Evolutionary conservation across 371 early-diverging fungal genomes (phyloP).

Genomic region (Mucor sp.): DNA sequence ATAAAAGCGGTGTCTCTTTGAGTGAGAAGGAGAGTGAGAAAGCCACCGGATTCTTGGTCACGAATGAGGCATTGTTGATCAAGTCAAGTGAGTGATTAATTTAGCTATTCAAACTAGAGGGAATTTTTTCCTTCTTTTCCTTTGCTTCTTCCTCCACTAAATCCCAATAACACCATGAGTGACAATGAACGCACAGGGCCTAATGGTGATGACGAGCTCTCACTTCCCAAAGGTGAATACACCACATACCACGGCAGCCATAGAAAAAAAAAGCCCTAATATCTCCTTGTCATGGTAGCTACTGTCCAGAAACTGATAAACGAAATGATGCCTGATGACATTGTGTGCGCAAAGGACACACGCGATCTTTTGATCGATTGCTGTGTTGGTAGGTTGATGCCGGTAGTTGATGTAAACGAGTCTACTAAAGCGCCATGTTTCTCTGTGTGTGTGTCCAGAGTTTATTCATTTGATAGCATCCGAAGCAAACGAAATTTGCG

Average conservation of each 20-base stretch:
- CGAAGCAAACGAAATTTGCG: conserved; percentile 97
- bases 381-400: conserved; percentile 76
- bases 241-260: neutral
- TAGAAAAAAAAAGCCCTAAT: too few species aligned
- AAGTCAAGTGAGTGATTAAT: neutral
- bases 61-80: neutral
- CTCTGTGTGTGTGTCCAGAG: conserved; percentile 62
- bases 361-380: conserved; percentile 93
- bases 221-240: conserved; percentile 79
- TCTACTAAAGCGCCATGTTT: neutral
- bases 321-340: conserved; percentile 90
- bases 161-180: conserved; percentile 55
- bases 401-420: neutral
- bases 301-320: conserved; percentile 97
- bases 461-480: conserved; percentile 94
- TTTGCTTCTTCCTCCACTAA: neutral
- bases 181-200: conserved; percentile 71
- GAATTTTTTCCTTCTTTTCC: neutral
- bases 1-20: neutral
- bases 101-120: neutral
- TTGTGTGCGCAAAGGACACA: conserved; percentile 93
- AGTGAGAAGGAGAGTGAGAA: neutral
- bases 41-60: conserved; percentile 4
- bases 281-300: conserved; percentile 53
- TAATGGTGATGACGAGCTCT: conserved; percentile 79